A percentile compares a stretch with the other conserved stretches of the same genome.
Conservation (phyloP, 371 early-diverging fungal species). For the Apophysomyces ossiformis region DNA sequence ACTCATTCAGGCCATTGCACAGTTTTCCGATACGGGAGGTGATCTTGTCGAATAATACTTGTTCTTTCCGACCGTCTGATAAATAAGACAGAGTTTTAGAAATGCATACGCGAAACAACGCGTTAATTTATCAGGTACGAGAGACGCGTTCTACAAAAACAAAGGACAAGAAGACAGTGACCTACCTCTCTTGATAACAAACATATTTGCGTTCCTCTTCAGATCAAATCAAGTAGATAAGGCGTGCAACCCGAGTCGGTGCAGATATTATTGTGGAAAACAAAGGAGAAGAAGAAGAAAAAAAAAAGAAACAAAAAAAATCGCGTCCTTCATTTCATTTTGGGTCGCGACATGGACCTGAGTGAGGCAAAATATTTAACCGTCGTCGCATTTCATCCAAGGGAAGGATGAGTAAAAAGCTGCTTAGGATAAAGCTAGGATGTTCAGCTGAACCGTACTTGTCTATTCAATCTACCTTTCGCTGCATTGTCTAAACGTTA, state of each 20-base stretch:
- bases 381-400: background rate
- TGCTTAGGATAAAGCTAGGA: background rate
- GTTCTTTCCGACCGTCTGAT: conserved; percentile 86
- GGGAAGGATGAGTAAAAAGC: background rate
- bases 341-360: conserved; percentile 1
- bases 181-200: conserved; percentile 78
- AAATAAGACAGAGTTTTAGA: conserved; percentile 3
- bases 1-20: conserved; percentile 92
- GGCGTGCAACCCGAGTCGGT: background rate
- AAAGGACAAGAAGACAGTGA: background rate
- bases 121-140: background rate
- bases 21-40: conserved; percentile 91
- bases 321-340: conserved; percentile 11
- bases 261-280: background rate
- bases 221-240: conserved; percentile 5
- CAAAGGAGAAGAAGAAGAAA: conserved; percentile 8
- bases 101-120: background rate
- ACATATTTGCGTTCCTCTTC: conserved; percentile 51
- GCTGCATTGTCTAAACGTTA: background rate
- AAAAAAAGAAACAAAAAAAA: background rate
- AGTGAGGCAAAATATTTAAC: conserved; percentile 7
- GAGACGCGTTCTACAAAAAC: conserved; percentile 10
- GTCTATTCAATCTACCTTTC: too few species aligned
- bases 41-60: conserved; percentile 93
- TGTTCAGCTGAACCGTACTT: too few species aligned